phyloP scores from a whole-genome alignment of 805 yeast genomes.

The Maudiozyma bulderi region DNA sequence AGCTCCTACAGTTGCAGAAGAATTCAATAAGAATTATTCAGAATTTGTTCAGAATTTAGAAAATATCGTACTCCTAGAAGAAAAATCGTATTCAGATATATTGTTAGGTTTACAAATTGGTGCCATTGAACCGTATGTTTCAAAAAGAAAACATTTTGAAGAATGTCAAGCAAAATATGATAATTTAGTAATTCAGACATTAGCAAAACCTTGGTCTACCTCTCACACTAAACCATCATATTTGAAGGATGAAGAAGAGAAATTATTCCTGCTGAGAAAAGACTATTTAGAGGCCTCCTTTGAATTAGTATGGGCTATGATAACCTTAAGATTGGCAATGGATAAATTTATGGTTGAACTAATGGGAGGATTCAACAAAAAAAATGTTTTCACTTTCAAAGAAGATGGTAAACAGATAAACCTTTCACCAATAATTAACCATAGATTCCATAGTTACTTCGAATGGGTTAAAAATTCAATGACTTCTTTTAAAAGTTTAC shows the following conservation, averaged over 20 bases:
- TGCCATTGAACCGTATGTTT: constrained; percentile 46
- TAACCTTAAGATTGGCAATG: constrained; percentile 21
- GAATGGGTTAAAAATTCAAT: constrained; percentile 9
- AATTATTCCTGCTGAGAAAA: constrained; percentile 55
- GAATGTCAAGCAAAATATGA: constrained; percentile 60
- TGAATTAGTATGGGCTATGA: constrained; percentile 41
- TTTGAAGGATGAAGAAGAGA: constrained; percentile 66
- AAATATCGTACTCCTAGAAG: constrained; percentile 9
- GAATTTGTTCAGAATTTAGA: constrained; percentile 11
- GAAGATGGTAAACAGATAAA: constrained; percentile 8
- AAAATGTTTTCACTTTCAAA: constrained; percentile 14
- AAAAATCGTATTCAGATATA: constrained; percentile 7
- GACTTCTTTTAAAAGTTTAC: constrained; percentile 1
- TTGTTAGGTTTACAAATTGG: constrained; percentile 13
- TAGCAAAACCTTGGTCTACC: constrained; percentile 38
- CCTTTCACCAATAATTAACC: constrained; percentile 4
- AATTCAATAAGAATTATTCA: constrained; percentile 13
- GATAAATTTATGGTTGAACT: constrained; percentile 15
- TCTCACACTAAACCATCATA: constrained; percentile 39
- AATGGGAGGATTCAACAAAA: constrained; percentile 16
- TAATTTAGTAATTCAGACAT: constrained; percentile 40
- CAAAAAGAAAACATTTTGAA: constrained; percentile 49
- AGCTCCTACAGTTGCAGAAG: constrained; percentile 29
- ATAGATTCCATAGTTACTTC: constrained; percentile 6
- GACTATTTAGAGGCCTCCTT: constrained; percentile 53